A percentile compares a stretch with the other conserved stretches of the same genome.
phyloP scores from a whole-genome alignment of 2,329 filamentous ascomycete species.

The Knoxdaviesia proteae region DNA sequence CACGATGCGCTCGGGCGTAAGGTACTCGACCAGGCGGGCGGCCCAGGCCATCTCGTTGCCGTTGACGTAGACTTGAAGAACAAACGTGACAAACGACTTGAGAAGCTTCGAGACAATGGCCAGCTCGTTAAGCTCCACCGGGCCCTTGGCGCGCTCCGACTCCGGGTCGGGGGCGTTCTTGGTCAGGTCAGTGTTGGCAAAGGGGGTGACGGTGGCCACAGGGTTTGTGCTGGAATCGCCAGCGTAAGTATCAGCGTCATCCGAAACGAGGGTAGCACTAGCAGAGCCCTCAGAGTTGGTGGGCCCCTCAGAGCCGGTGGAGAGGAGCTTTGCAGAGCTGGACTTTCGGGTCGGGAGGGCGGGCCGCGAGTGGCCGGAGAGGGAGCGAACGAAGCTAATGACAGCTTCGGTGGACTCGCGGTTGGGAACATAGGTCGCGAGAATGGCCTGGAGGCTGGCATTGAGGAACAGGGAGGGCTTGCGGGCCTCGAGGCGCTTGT shows the following conservation, averaged over 20 bases:
- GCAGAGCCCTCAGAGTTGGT: too few species aligned
- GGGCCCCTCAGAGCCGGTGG: too few species aligned
- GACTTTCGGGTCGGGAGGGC: constrained; percentile 37
- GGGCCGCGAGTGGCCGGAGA: constrained; percentile 47
- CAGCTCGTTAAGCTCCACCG: constrained; percentile 31
- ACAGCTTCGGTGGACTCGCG: constrained; percentile 50
- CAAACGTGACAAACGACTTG: constrained; percentile 58
- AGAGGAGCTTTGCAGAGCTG: constrained; percentile 12
- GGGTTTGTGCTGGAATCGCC: too few species aligned
- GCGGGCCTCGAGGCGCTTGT: constrained; percentile 55
- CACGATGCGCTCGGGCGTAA: constrained; percentile 42
- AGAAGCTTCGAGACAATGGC: constrained; percentile 43
- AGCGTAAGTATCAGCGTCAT: too few species aligned
- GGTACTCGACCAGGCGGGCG: constrained; percentile 44
- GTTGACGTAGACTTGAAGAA: constrained; percentile 54
- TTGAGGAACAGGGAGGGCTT: constrained; percentile 62
- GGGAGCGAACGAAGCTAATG: constrained; percentile 47
- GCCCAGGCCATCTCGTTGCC: constrained; percentile 39
- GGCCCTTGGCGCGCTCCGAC: constrained; percentile 16
- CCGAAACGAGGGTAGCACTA: too few species aligned
- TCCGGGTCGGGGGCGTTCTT: constrained; percentile 42
- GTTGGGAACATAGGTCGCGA: constrained; percentile 41
- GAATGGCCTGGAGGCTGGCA: constrained; percentile 52
- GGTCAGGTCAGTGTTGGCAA: constrained; percentile 25
- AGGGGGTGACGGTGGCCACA: constrained; percentile 23